Base-by-base conservation (phyloP, 148 eudicot genomes). In the Silene uniflora region DNA sequence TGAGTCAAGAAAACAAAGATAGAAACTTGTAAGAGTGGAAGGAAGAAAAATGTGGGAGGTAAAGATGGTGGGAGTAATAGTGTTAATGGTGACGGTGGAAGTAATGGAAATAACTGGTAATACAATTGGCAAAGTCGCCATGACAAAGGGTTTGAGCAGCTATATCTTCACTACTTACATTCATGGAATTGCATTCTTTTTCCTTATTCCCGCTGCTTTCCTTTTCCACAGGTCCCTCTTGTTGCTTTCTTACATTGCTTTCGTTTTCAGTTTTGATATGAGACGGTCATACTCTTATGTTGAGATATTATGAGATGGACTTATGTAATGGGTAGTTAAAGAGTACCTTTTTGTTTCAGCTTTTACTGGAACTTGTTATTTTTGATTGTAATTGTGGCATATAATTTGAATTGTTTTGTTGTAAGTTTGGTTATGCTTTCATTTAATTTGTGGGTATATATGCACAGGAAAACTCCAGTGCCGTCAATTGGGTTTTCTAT, bases 91-190 rank as follows among this genome's bases (percentile, higher is more conserved):
- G 25, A 11, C 56, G 10, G 61, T 65, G 56, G 85, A 86, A 71
- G 56, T 69, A 22, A 67, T 82, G 68, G 78, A 84, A 61, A 88
- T 85, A 7, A 78, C 85, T 0, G 56, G 75, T 27, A 75, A 58
- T 70, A 76, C 84, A 0, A 55, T 83, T 10, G 60, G 81, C 62
- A 85, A 87, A 75, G 80, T 76, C 2, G 90, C 90, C 59, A 83
- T 85, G 84, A 67, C 78, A 0, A 80, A 72, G 60, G 88, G 90
- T 21, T 73, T 87, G 82, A 83, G 83, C 67, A 85, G 74, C 64
- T 87, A 72, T 72, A 59, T 83, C 14, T 81, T 75, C 67, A 76
- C 79, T 49, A 80, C 76, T 76, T 87, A 87, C 39, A 59, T 79
- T 17, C 85, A 83, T 64, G 83, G 42, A 47, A 14, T 82, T 3